Evolutionary conservation across 225 moss, liverwort and hornwort species (phyloP), one percentile per base, ranked within the genome.

Genomic region (Bryum argenteum): DNA sequence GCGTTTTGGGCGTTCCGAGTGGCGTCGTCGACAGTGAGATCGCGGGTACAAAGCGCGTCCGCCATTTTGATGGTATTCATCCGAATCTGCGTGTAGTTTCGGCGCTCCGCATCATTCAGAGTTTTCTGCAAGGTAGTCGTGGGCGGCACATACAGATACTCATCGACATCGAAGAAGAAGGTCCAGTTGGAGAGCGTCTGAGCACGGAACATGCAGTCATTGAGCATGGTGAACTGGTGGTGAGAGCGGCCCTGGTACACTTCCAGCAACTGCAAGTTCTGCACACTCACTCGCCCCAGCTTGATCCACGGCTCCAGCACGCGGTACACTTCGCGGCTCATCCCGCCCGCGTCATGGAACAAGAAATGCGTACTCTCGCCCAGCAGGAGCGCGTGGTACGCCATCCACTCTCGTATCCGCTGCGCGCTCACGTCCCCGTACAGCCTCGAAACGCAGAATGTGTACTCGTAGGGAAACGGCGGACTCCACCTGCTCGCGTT

Each of bases 91-190:
- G 75, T 68, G 54, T 41, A 20, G 20, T 75, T 75, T 0, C 53
- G 40, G 10, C 68, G 75, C 2, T 75, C 75, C 28, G 61, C 68
- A 4, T 68, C 61, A 0, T 67, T 61, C 42, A 75, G 68, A 26
- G 68, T 61, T 0, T 10, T 51, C 43, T 53, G 61, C 68, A 75
- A 61, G 61, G 20, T 75, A 0, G 61, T 61, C 4, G 41, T 9
- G 5, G 67, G 67, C 8, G 75, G 26, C 1, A 75, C 11, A 17
- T 74, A 75, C 64, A 84, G 21, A 17, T 78, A 87, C 67, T 87
- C 87, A 19, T 87, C 81, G 0, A 86, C 38, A 5, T 86, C 82
- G 45, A 85, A 85, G 79, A 85, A 85, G 65, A 85, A 78, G 0
- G 83, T 78, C 87, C 83, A 87, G 6, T 78, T 81, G 48, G 81